Percentiles rank a stretch among this genome's conserved stretches.
Evolutionary conservation across 1,139 yeast species (phyloP).

Genomic region (Debaryomyces psychrophilus): DNA sequence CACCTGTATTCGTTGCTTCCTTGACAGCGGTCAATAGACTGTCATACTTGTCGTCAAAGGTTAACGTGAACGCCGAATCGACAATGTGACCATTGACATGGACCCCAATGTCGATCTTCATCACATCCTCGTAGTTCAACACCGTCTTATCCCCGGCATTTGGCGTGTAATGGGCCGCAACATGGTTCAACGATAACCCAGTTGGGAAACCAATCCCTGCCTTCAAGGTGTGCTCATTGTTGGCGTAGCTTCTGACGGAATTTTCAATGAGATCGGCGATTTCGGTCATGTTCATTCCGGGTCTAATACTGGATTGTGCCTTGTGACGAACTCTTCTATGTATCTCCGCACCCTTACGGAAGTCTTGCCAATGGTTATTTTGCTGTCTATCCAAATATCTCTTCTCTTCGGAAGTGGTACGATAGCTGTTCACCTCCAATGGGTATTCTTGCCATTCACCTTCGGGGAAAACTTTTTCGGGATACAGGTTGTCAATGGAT

Average conservation of each 20-base stretch:
- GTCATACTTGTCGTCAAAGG: slow-evolving; percentile 86
- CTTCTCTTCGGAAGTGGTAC: slow-evolving; percentile 86
- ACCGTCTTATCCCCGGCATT: slow-evolving; percentile 90
- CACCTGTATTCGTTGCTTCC: slow-evolving; percentile 94
- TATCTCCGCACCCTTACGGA: slow-evolving; percentile 94
- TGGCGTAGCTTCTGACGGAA: slow-evolving; percentile 74
- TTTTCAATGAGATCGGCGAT: slow-evolving; percentile 89
- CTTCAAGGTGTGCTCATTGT: slow-evolving; percentile 60
- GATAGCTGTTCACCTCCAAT: slow-evolving; percentile 69
- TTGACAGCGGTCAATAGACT: slow-evolving; percentile 77
- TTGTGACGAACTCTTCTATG: slow-evolving; percentile 88
- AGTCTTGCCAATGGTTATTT: slow-evolving; percentile 74
- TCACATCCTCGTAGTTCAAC: slow-evolving; percentile 81
- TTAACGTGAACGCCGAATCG: slow-evolving; percentile 93
- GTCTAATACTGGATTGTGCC: slow-evolving; percentile 73
- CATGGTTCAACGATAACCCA: slow-evolving; percentile 88
- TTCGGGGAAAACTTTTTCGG: slow-evolving; percentile 79
- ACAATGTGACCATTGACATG: slow-evolving; percentile 95
- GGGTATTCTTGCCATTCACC: slow-evolving; percentile 84
- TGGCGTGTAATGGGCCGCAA: slow-evolving; percentile 98
- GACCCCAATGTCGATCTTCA: slow-evolving; percentile 97
- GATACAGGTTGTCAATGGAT: slow-evolving; percentile 67
- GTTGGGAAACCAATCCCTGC: slow-evolving; percentile 98
- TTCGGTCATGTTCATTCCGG: slow-evolving; percentile 92
- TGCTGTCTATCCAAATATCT: slow-evolving; percentile 75